Evolutionary conservation across 768 basidiomycete genomes (phyloP), one percentile per base, ranked within the genome.

Genomic region (Chlorophyllum brunneum): DNA sequence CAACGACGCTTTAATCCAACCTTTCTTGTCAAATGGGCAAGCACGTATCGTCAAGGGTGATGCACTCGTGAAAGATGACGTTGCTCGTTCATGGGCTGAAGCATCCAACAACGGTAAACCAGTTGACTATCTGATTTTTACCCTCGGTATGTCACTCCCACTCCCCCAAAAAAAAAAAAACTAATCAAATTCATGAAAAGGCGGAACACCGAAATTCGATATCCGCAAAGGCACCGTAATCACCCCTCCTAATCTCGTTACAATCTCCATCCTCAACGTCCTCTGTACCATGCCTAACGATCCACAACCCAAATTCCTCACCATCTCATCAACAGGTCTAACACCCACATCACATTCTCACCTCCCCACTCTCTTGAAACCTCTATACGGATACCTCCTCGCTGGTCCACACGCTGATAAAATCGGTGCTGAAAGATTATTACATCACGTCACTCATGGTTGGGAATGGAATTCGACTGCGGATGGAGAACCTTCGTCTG

Each of bases 21-120:
- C 56, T 8, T 76, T 78, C 60, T 59, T 87, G 42, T 62, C 70
- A 41, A 59, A 70, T 0, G 83, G 82, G 4, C 73, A 73, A 47
- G 86, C 79, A 1, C 72, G 65, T 9, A 64, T 87, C 6, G 59
- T 84, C 8, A 71, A 80, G 54, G 86, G 86, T 4, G 84, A 88
- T 56, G 85, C 81, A 0, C 69, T 82, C 5, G 69, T 74, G 30
- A 62, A 71, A 49, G 71, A 68, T 0, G 81, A 86, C 55, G 74
- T 85, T 46, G 53, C 70, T 54, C 67, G 63, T 13, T 81, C 73
- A 2, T 86, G 85, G 83, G 61, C 70, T 4, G 70, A 69, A 48
- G 74, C 74, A 1, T 65, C 63, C 59, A 61, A 61, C 48, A 66
- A 59, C 20, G 20, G 33, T 4, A 65, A 60, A 15, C 63, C 67